Base-by-base conservation (phyloP, 352 stramenopile genomes). In the Phytophthora nicotianae region DNA sequence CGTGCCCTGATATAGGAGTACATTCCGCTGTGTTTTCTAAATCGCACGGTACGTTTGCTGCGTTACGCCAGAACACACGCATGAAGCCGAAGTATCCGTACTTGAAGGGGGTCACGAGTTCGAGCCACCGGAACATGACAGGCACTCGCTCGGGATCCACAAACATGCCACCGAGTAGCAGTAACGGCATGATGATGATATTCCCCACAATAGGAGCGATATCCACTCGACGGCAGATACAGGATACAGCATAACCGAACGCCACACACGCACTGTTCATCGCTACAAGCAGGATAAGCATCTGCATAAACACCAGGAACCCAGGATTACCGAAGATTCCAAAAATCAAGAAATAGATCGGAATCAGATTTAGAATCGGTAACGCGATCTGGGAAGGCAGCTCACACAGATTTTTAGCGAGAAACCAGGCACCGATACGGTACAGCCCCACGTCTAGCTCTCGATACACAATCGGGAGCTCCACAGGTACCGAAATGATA, bases 41-140 rank as follows among this genome's bases (percentile, higher is more conserved):
- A 29, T 70, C 38, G 61, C 72, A 81, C 3, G 65, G 45, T 3
- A 84, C 57, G 5, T 49, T 24, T 5, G 59, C 24, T 17, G 80
- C 62, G 17, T 50, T 74, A 35, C 58, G 49, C 75, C 75, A 84
- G 50, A 79, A 80, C 16, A 53, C 49, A 11, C 62, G 57, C 62
- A 78, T 80, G 24, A 79, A 64, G 47, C 62, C 75, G 43, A 75
- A 69, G 67, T 75, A 84, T 43, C 72, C 75, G 51, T 84, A 84
- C 33, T 80, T 79, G 53, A 84, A 68, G 10, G 73, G 73, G 6
- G 75, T 80, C 10, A 81, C 41, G 64, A 75, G 70, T 37, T 81
- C 53, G 24, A 84, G 58, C 75, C 75, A 84, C 24, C 56, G 55
- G 26, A 84, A 77, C 66, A 65, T 72, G 40, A 32, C 38, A 17